Base-by-base conservation (phyloP, 2,329 filamentous ascomycete genomes). In the Orbilia ellipsospora region DNA sequence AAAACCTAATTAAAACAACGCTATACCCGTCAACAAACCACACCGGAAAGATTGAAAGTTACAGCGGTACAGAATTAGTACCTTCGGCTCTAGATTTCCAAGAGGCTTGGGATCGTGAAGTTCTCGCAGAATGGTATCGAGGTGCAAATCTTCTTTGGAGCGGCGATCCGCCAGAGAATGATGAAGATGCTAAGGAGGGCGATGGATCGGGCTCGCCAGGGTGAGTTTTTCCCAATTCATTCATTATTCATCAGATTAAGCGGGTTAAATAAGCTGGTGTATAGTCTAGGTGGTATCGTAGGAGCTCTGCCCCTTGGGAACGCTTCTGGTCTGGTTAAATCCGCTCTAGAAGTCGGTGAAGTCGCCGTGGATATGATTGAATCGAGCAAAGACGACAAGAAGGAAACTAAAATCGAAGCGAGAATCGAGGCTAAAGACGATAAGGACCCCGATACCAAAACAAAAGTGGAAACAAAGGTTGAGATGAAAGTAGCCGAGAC, bases 121-220 rank as follows among this genome's bases (percentile, higher is more conserved):
- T 54, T 12, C 63, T 74, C 12, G 51, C 57, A 6, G 70, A 74
- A 13, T 74, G 70, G 70, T 64, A 67, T 57, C 44, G 63, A 45
- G 70, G 70, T 23, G 62, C 70, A 23, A 52, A 62, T 3, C 16
- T 74, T 13, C 63, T 74, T 15, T 74, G 70, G 70, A 56, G 44
- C 12, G 50, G 48, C 18, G 62, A 67, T 13, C 40, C 26, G 2
- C 28, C 55, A 8, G 54, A 7, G 28, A 26, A 57, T n/a, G 16
- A 26, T 4, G 16, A 36, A 7, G 57, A 56, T 4, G 4, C 26
- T 12, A 59, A 57, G 10, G 61, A 36, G 15, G 23, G 18, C n/a
- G 12, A 42, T 16, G 51, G 44, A 28, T 55, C 18, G 0, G 42
- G 5, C 5, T 54, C 48, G 7, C 50, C 48, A 10, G 65, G 45